Evolutionary conservation across 139 green algal species (phyloP).

Genomic region (Yamagishiella unicocca): DNA sequence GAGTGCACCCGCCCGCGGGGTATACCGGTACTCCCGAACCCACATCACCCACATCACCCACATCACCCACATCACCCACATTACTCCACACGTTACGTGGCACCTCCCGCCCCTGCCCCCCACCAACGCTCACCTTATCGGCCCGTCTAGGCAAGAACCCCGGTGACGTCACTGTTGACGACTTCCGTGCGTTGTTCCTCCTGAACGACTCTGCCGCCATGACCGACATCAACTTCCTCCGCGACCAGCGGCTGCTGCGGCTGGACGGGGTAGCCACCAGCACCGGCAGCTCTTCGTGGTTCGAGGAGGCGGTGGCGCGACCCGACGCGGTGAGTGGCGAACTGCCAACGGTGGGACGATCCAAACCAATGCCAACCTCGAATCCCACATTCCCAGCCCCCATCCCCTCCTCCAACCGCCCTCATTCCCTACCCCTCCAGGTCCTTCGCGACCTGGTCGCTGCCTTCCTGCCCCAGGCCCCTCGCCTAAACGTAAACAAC

Average conservation of each 20-base stretch:
- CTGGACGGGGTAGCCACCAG: slow-evolving; percentile 23
- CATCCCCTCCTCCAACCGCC: not conserved
- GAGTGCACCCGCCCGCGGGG: too few species aligned
- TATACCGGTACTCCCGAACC: too few species aligned
- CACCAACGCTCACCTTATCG: too few species aligned
- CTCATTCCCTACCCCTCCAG: slow-evolving; percentile 10
- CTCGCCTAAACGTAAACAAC: not conserved
- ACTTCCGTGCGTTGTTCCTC: slow-evolving; percentile 35
- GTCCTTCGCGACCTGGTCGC: slow-evolving; percentile 70
- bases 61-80: too few species aligned
- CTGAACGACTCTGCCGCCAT: slow-evolving; percentile 9
- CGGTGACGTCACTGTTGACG: slow-evolving; percentile 44
- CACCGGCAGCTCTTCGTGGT: slow-evolving; percentile 71
- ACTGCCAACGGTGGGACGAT: not conserved
- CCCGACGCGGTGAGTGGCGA: slow-evolving; percentile 67
- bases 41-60: too few species aligned
- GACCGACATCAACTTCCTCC: slow-evolving; percentile 55
- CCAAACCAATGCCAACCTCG: not conserved
- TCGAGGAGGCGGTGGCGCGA: slow-evolving; percentile 75
- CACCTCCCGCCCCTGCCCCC: too few species aligned
- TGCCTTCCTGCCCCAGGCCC: slow-evolving; percentile 43
- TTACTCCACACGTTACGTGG: too few species aligned
- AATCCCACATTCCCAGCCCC: too few species aligned
- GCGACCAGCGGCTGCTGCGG: slow-evolving; percentile 47
- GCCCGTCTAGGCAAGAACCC: too few species aligned